A percentile compares a stretch with the other conserved stretches of the same genome.
phyloP scores from a whole-genome alignment of 768 basidiomycete genomes.

The Leccinum truebloodii region DNA sequence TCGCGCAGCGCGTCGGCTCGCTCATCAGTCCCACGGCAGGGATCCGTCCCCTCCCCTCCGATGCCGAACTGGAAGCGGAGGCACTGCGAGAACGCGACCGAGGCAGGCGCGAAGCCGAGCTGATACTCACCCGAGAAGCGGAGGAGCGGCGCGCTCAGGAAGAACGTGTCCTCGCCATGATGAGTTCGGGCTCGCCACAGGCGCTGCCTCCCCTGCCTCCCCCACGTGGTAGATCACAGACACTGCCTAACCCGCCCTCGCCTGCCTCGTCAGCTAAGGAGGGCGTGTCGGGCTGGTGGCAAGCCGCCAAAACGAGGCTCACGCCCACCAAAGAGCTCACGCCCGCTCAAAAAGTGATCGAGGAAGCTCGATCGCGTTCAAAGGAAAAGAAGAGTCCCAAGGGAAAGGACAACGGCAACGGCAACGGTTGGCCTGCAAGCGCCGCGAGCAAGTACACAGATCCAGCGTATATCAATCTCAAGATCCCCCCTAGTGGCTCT shows the following conservation, averaged over 20 bases:
- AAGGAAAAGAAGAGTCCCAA: conserved; percentile 48
- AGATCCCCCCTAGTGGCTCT: conserved; percentile 48
- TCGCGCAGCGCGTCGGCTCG: conserved; percentile 73
- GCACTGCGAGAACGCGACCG: conserved; percentile 75
- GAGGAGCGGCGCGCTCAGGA: conserved; percentile 68
- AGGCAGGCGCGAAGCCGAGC: conserved; percentile 76
- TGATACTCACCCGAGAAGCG: conserved; percentile 70
- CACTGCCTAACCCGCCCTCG: conserved; percentile 56
- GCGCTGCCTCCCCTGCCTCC: conserved; percentile 62
- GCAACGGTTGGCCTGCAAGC: conserved; percentile 59
- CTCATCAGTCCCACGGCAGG: conserved; percentile 56
- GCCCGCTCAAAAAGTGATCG: conserved; percentile 80
- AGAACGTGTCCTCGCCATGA: conserved; percentile 76
- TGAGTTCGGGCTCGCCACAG: conserved; percentile 42
- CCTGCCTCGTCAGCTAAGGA: conserved; percentile 68
- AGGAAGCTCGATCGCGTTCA: conserved; percentile 68
- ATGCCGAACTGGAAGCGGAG: conserved; percentile 81
- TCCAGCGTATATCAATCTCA: conserved; percentile 57
- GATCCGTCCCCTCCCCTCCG: conserved; percentile 54
- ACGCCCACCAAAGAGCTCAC: conserved; percentile 85
- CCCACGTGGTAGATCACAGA: conserved; percentile 61
- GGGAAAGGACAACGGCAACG: conserved; percentile 32
- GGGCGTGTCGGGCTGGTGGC: conserved; percentile 63
- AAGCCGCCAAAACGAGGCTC: conserved; percentile 68
- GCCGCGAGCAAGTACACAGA: conserved; percentile 55